Evolutionary conservation across 2,329 filamentous ascomycete genomes (phyloP).

Genomic region (Pseudogymnoascus sp.): DNA sequence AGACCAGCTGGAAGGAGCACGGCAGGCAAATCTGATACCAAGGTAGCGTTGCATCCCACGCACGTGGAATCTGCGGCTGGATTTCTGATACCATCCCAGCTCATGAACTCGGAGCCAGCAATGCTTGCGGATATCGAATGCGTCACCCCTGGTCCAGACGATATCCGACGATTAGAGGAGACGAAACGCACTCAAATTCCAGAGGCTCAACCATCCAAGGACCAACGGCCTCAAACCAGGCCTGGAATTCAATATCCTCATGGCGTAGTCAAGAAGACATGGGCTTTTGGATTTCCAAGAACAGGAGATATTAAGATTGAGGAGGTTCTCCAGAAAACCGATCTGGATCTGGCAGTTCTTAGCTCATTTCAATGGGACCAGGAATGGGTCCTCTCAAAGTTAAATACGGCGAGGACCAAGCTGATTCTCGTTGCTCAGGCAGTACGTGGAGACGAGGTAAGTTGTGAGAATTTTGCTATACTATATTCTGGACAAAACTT

Average conservation of each 20-base stretch:
- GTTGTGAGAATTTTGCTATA: conserved; percentile 14
- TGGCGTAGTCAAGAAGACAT: conserved; percentile 76
- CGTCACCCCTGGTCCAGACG: not conserved
- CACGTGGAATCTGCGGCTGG: not conserved
- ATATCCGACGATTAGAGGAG: not conserved
- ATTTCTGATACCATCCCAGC: conserved; percentile 10
- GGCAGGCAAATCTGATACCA: not conserved
- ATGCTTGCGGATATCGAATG: conserved; percentile 1
- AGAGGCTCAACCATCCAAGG: conserved; percentile 12
- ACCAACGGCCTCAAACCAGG: conserved; percentile 10
- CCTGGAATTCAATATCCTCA: conserved; percentile 27
- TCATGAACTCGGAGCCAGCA: conserved; percentile 4
- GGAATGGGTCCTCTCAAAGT: conserved; percentile 67
- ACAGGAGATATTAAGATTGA: conserved; percentile 73
- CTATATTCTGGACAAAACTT: conserved; percentile 19
- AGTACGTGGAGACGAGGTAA: conserved; percentile 44
- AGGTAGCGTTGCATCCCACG: conserved; percentile 3
- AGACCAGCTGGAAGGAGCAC: not conserved
- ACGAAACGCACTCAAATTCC: not conserved
- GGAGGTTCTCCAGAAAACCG: conserved; percentile 68
- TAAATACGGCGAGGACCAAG: conserved; percentile 53
- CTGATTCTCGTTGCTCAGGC: conserved; percentile 55
- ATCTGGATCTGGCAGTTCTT: conserved; percentile 68
- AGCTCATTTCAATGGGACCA: conserved; percentile 85
- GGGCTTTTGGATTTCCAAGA: conserved; percentile 56